Evolutionary conservation across 116 monocot genomes (phyloP).

Genomic region (Cymodocea nodosa): DNA sequence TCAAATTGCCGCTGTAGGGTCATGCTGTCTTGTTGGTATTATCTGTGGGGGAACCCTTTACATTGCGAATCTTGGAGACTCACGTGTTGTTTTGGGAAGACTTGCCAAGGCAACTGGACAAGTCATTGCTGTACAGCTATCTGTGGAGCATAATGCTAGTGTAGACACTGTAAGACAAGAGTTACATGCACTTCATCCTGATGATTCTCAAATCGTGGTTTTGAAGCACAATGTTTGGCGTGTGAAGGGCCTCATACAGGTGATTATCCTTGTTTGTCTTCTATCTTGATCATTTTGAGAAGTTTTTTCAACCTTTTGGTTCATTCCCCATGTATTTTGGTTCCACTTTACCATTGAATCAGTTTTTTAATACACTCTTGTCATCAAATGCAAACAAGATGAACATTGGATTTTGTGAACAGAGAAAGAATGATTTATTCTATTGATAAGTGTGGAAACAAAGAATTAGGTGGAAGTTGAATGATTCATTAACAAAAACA

Average conservation of each 20-base stretch:
- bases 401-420: too few species aligned
- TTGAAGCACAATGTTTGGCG: constrained; percentile 40
- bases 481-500: too few species aligned
- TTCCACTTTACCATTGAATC: too few species aligned
- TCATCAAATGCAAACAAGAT: too few species aligned
- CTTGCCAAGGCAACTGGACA: constrained; percentile 30
- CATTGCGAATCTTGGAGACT: constrained; percentile 51
- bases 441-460: too few species aligned
- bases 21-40: constrained; percentile 53
- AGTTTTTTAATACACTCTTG: too few species aligned
- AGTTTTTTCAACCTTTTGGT: background rate
- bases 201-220: constrained; percentile 31
- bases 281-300: background rate
- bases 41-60: constrained; percentile 41
- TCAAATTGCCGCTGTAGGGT: constrained; percentile 58
- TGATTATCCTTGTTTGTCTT: background rate
- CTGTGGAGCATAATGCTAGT: constrained; percentile 34
- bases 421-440: too few species aligned
- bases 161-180: constrained; percentile 33
- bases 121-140: constrained; percentile 29
- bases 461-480: too few species aligned
- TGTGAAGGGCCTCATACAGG: constrained; percentile 40
- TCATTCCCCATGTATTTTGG: background rate
- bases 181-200: constrained; percentile 23
- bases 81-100: constrained; percentile 43